These are phyloP conservation scores for Rhizomucor pusillus DNA, from an alignment of 371 early-diverging fungal genomes.

Conservation along the genomic window DNA sequence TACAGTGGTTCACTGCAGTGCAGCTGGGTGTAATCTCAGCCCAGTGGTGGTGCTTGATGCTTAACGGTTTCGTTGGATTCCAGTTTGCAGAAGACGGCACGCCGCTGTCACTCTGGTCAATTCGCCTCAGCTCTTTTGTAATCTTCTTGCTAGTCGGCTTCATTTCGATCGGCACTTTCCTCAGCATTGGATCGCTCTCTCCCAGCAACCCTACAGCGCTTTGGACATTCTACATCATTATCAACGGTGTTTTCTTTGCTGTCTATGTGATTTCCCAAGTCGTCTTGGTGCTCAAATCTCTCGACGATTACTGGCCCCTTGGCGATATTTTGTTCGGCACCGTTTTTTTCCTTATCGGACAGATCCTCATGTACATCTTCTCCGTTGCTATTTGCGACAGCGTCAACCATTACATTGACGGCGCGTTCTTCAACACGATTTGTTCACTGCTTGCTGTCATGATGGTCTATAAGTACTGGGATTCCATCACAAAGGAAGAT, in stretches of 20 bases:
- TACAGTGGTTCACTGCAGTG: slow-evolving; percentile 83
- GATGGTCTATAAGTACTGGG: slow-evolving; percentile 99
- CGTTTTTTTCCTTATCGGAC: slow-evolving; percentile 83
- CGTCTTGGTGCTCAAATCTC: slow-evolving; percentile 88
- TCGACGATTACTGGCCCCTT: slow-evolving; percentile 96
- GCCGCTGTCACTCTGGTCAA: slow-evolving; percentile 83
- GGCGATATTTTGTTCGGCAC: slow-evolving; percentile 91
- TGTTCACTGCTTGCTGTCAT: slow-evolving; percentile 92
- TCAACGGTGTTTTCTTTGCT: slow-evolving; percentile 78
- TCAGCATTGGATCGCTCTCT: slow-evolving; percentile 60
- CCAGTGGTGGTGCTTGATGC: slow-evolving; percentile 86
- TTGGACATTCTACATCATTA: slow-evolving; percentile 87
- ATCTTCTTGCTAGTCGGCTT: slow-evolving; percentile 76
- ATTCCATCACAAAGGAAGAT: slow-evolving; percentile 97
- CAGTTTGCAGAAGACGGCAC: slow-evolving; percentile 98
- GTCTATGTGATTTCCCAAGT: slow-evolving; percentile 90
- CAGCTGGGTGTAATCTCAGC: slow-evolving; percentile 82
- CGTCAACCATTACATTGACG: slow-evolving; percentile 95
- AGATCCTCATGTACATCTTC: slow-evolving; percentile 78
- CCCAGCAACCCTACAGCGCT: slow-evolving; percentile 68
- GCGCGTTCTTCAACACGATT: slow-evolving; percentile 92
- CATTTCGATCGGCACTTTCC: slow-evolving; percentile 84
- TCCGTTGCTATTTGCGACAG: slow-evolving; percentile 78
- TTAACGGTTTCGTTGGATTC: slow-evolving; percentile 95
- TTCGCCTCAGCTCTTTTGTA: slow-evolving; percentile 79